phyloP scores from a whole-genome alignment of 176 grass and related monocot genomes.

The Triticum urartu region DNA sequence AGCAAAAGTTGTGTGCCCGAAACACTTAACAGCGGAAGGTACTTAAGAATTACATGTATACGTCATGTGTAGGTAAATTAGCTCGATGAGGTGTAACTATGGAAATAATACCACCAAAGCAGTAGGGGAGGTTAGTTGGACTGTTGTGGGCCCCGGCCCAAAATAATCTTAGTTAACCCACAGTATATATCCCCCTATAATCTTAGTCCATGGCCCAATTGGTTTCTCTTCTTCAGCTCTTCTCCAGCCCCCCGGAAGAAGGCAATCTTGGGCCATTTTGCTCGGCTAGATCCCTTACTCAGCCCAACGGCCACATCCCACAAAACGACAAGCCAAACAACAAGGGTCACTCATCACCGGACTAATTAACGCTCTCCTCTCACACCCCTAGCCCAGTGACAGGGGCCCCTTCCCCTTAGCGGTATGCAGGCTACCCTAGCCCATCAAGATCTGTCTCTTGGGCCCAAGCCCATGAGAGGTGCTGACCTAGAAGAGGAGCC shows the following conservation, averaged over 20 bases:
- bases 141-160: not conserved
- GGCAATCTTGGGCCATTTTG: not conserved
- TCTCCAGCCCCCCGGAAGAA: not conserved
- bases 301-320: not conserved
- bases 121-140: not conserved
- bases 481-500: too few species aligned
- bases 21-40: not conserved
- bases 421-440: too few species aligned
- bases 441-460: too few species aligned
- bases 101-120: not conserved
- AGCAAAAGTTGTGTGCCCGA: not conserved
- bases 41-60: not conserved
- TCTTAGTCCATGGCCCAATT: not conserved
- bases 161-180: not conserved
- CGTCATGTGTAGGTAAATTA: not conserved
- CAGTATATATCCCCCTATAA: not conserved
- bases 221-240: not conserved
- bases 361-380: not conserved
- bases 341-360: not conserved
- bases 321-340: not conserved
- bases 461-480: too few species aligned
- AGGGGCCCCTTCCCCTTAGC: not conserved
- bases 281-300: not conserved
- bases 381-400: not conserved
- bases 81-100: not conserved